phyloP scores from a whole-genome alignment of 2,329 filamentous ascomycete species.

The Botrytis elliptica region DNA sequence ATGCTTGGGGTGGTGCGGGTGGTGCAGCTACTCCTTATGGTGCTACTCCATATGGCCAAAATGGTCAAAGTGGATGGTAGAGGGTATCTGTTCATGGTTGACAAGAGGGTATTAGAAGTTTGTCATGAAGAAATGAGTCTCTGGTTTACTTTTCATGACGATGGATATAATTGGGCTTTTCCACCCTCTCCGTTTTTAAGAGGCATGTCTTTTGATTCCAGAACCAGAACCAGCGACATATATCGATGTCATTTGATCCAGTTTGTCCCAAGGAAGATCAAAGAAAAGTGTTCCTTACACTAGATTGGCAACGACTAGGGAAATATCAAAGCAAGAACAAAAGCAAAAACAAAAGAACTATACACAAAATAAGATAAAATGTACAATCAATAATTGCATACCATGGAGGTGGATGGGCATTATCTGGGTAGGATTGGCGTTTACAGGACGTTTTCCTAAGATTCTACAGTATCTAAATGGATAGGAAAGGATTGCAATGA shows the following conservation, averaged over 20 bases:
- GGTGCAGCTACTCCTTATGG: conserved; percentile 57
- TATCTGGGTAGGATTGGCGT: not conserved
- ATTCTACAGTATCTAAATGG: not conserved
- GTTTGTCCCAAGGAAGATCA: not conserved
- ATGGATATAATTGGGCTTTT: not conserved
- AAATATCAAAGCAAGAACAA: not conserved
- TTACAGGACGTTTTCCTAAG: not conserved
- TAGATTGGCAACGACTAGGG: no score
- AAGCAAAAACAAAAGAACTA: not conserved
- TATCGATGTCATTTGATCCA: not conserved
- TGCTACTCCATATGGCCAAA: conserved; percentile 60
- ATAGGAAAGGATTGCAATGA: not conserved
- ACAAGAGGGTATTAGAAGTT: not conserved
- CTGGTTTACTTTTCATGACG: not conserved
- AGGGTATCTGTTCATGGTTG: not conserved
- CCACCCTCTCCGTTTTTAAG: not conserved
- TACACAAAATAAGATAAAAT: not conserved
- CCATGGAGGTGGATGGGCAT: conserved; percentile 1
- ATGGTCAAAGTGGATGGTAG: conserved; percentile 32
- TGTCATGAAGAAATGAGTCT: not conserved
- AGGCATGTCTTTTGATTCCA: not conserved
- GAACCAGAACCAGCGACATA: not conserved
- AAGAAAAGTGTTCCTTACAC: not conserved
- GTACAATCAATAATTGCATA: conserved; percentile 15
- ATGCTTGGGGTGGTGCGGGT: conserved; percentile 62